Conservation (phyloP, 2,329 filamentous ascomycete species). For the Paraphaeosphaeria sporulosa region DNA sequence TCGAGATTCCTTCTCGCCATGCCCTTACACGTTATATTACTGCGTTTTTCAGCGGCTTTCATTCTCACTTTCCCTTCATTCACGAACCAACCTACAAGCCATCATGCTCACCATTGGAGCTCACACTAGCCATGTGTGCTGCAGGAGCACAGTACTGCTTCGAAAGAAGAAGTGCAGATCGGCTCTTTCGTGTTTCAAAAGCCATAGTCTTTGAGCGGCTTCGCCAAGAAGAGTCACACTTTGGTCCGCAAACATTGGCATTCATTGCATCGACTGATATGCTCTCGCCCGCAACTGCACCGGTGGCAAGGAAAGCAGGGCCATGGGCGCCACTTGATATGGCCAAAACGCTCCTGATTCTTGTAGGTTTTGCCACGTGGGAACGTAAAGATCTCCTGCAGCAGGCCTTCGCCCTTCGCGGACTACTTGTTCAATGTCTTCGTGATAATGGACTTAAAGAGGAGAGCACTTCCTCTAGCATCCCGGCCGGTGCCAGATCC, state of each 20-base stretch:
- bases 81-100: conserved; percentile 43
- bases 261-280: conserved; percentile 26
- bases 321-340: conserved; percentile 38
- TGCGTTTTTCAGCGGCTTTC: conserved; percentile 41
- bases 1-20: conserved; percentile 41
- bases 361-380: conserved; percentile 44
- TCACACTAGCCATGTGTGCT: conserved; percentile 43
- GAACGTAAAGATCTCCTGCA: conserved; percentile 39
- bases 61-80: conserved; percentile 45
- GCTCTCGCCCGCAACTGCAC: conserved; percentile 17
- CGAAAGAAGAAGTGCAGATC: conserved; percentile 37
- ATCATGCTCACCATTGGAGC: conserved; percentile 38
- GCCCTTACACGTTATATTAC: conserved; percentile 41
- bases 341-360: conserved; percentile 38
- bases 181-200: conserved; percentile 39
- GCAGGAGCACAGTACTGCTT: conserved; percentile 46
- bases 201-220: conserved; percentile 38
- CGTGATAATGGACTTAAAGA: conserved; percentile 39
- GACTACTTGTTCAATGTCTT: conserved; percentile 36
- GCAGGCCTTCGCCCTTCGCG: conserved; percentile 39
- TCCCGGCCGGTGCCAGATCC: conserved; percentile 27
- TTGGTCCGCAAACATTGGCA: conserved; percentile 33
- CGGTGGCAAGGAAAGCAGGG: conserved; percentile 23
- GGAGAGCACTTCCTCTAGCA: conserved; percentile 16
- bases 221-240: conserved; percentile 34